Conservation (phyloP, 768 basidiomycete species). For the Piloderma croceum region DNA sequence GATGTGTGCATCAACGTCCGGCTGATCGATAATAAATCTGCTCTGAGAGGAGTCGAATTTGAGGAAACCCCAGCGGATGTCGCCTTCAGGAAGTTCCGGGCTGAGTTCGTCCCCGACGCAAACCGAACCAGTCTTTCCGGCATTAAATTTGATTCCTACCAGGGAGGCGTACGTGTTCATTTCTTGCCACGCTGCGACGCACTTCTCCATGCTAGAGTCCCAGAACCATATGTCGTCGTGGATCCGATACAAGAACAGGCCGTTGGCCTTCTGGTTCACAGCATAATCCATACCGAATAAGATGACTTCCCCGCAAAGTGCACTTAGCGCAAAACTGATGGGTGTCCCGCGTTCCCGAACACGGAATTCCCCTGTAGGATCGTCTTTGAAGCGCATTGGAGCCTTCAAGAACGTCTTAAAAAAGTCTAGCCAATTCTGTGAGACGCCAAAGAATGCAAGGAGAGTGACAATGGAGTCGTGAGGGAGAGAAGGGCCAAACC, state of each 20-base stretch:
- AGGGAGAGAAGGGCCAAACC: slow-evolving; percentile 31
- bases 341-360: slow-evolving; percentile 39
- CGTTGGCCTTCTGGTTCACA: slow-evolving; percentile 37
- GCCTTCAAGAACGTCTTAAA: slow-evolving; percentile 31
- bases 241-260: slow-evolving; percentile 39
- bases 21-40: slow-evolving; percentile 34
- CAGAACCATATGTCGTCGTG: slow-evolving; percentile 45
- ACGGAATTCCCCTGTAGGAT: slow-evolving; percentile 21
- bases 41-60: slow-evolving; percentile 26
- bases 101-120: slow-evolving; percentile 2
- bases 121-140: slow-evolving; percentile 35
- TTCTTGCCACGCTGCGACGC: slow-evolving; percentile 34
- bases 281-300: slow-evolving; percentile 45
- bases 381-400: slow-evolving; percentile 30
- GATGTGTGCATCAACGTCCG: slow-evolving; percentile 32
- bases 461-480: slow-evolving; percentile 36
- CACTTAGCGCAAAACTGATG: slow-evolving; percentile 36
- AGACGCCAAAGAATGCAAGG: slow-evolving; percentile 35
- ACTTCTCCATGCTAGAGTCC: slow-evolving; percentile 28
- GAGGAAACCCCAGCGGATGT: slow-evolving; percentile 38
- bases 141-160: slow-evolving; percentile 37
- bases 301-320: slow-evolving; percentile 36
- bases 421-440: slow-evolving; percentile 19
- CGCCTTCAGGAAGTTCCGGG: slow-evolving; percentile 26
- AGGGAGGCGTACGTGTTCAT: slow-evolving; percentile 37